These are phyloP conservation scores for Pseudogymnoascus pannorum DNA, from an alignment of 2,329 filamentous ascomycete genomes.

Conservation along the genomic window DNA sequence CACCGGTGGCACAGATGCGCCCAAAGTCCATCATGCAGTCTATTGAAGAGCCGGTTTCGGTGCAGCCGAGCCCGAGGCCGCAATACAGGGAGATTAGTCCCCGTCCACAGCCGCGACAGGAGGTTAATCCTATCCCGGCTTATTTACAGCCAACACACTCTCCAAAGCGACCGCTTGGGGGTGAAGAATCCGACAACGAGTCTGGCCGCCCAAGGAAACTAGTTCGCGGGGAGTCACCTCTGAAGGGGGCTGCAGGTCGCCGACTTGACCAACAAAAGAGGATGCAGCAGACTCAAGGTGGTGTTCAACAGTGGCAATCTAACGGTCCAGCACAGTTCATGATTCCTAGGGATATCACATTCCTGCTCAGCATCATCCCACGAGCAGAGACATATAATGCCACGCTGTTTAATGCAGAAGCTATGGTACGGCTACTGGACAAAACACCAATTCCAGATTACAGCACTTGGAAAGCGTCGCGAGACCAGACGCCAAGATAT, in stretches of 20 bases:
- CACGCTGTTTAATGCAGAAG: slow-evolving; percentile 60
- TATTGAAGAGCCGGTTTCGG: slow-evolving; percentile 44
- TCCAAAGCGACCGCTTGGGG: slow-evolving; percentile 34
- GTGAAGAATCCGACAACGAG: slow-evolving; percentile 65
- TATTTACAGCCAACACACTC: slow-evolving; percentile 25
- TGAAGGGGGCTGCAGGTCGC: slow-evolving; percentile 84
- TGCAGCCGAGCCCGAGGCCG: slow-evolving; percentile 38
- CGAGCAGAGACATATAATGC: slow-evolving; percentile 60
- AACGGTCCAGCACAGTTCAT: slow-evolving; percentile 45
- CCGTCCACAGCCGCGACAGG: slow-evolving; percentile 25
- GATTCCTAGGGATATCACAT: slow-evolving; percentile 61
- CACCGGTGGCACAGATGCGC: slow-evolving; percentile 68
- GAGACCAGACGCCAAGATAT: slow-evolving; percentile 9
- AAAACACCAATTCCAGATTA: slow-evolving; percentile 59
- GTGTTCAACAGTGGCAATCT: slow-evolving; percentile 27
- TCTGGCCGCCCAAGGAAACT: slow-evolving; percentile 75
- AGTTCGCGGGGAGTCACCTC: slow-evolving; percentile 78
- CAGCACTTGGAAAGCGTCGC: slow-evolving; percentile 43
- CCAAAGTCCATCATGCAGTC: slow-evolving; percentile 52
- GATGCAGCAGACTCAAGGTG: slow-evolving; percentile 46
- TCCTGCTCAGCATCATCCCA: slow-evolving; percentile 57
- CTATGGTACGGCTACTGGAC: slow-evolving; percentile 66
- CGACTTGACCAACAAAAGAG: slow-evolving; percentile 65
- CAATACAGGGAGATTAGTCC: slow-evolving; percentile 22
- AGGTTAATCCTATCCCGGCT: slow-evolving; percentile 27